Percentiles rank a stretch among this genome's conserved stretches.
Evolutionary conservation across 2,329 filamentous ascomycete species (phyloP).

Genomic region (Ophidiomyces ophidiicola): DNA sequence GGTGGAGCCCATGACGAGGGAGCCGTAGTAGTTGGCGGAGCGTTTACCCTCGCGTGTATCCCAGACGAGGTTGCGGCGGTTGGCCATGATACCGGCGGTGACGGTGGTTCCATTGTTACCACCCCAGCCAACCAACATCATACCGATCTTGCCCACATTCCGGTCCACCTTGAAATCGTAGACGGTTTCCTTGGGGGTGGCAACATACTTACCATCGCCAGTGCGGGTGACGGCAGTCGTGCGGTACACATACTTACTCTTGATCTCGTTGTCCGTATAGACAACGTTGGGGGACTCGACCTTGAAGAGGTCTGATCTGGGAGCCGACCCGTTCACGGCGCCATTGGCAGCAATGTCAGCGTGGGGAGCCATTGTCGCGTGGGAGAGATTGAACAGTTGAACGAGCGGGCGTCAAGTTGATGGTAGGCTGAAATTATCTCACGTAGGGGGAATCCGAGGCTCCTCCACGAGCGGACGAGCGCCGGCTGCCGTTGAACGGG

Average conservation of each 20-base stretch:
- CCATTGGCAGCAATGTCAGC: constrained; percentile 49
- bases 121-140: constrained; percentile 97
- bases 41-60: constrained; percentile 82
- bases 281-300: constrained; percentile 86
- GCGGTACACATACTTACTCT: constrained; percentile 90
- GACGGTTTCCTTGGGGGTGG: constrained; percentile 71
- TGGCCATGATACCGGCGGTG: constrained; percentile 92
- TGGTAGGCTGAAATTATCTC: constrained; percentile 29
- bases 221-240: constrained; percentile 70
- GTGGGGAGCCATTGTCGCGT: constrained; percentile 75
- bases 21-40: constrained; percentile 94
- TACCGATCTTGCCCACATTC: constrained; percentile 79
- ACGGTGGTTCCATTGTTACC: constrained; percentile 98
- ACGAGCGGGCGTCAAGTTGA: constrained; percentile 2
- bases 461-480: constrained; percentile 76
- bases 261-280: constrained; percentile 80
- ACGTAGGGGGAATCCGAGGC: constrained; percentile 49
- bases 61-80: constrained; percentile 75
- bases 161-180: constrained; percentile 98
- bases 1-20: constrained; percentile 91
- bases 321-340: constrained; percentile 41
- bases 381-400: constrained; percentile 7
- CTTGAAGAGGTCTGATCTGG: constrained; percentile 53
- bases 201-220: constrained; percentile 64
- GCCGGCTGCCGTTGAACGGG: constrained; percentile 92